A percentile compares a stretch with the other conserved stretches of the same genome.
These are phyloP conservation scores for Leucocoprinus leucothites DNA, from an alignment of 768 basidiomycete species.

Conservation along the genomic window DNA sequence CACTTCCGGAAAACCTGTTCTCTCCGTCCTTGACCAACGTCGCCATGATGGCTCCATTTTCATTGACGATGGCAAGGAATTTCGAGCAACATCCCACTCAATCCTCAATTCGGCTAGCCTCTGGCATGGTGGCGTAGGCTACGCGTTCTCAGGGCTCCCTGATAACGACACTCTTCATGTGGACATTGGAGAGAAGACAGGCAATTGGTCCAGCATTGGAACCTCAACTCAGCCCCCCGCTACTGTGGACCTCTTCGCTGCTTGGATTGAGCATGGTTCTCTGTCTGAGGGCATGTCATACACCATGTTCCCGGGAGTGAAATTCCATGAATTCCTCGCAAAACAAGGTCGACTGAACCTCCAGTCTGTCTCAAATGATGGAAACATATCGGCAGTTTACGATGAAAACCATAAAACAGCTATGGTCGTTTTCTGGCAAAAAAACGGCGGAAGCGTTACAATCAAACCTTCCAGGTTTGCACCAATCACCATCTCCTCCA, in stretches of 20 bases:
- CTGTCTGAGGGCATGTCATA: constrained; percentile 43
- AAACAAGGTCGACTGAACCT: constrained; percentile 32
- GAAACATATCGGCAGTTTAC: constrained; percentile 44
- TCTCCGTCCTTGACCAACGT: constrained; percentile 68
- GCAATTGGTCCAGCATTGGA: constrained; percentile 61
- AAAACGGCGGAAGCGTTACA: constrained; percentile 37
- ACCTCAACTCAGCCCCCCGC: constrained; percentile 56
- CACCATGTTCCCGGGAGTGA: constrained; percentile 51
- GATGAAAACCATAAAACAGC: constrained; percentile 38
- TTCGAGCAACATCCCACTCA: constrained; percentile 12
- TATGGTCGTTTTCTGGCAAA: constrained; percentile 59
- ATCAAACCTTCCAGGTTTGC: constrained; percentile 25
- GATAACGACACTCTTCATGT: constrained; percentile 27
- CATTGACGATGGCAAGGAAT: constrained; percentile 31
- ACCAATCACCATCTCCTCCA: constrained; percentile 31
- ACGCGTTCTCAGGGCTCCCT: constrained; percentile 35
- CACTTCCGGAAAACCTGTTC: constrained; percentile 42
- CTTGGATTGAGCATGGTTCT: constrained; percentile 49
- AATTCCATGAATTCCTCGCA: constrained; percentile 31
- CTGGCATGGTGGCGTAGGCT: constrained; percentile 70
- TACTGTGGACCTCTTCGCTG: constrained; percentile 63
- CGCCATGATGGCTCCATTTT: constrained; percentile 39
- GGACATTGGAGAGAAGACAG: constrained; percentile 46
- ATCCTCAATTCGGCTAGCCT: constrained; percentile 31
- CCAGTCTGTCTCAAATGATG: constrained; percentile 44